Evolutionary conservation across 1,139 yeast species (phyloP).

Genomic region (Hemisphaericaspora subhashii): DNA sequence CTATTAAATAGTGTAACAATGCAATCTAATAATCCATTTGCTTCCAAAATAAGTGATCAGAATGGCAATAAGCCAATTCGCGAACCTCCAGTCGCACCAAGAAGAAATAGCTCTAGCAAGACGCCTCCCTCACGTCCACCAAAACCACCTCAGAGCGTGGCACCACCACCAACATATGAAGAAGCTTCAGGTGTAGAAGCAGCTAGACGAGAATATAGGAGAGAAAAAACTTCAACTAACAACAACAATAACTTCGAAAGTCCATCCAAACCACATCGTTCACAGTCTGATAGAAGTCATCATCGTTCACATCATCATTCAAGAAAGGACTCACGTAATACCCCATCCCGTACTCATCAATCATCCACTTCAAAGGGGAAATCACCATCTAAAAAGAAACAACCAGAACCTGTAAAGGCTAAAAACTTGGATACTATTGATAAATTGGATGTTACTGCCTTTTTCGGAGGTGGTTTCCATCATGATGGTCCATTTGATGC

Average conservation of each 20-base stretch:
- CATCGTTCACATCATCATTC: slow-evolving; percentile 3
- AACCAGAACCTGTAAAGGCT: slow-evolving; percentile 45
- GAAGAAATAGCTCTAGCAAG: slow-evolving; percentile 4
- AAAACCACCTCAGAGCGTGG: slow-evolving; percentile 22
- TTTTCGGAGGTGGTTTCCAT: slow-evolving; percentile 94
- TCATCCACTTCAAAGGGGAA: slow-evolving; percentile 20
- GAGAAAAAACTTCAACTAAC: slow-evolving; percentile 40
- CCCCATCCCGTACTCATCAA: slow-evolving; percentile 10
- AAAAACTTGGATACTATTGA: slow-evolving; percentile 88
- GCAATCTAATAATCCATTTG: slow-evolving; percentile 60
- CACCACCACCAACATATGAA: slow-evolving; percentile 65
- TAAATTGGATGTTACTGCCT: slow-evolving; percentile 90
- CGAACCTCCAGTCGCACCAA: slow-evolving; percentile 31
- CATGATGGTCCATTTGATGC: slow-evolving; percentile 99
- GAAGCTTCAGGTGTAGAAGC: slow-evolving; percentile 60
- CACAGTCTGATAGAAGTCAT: slow-evolving; percentile 9
- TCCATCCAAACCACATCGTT: slow-evolving; percentile 9
- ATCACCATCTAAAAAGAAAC: slow-evolving; percentile 36
- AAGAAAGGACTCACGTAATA: slow-evolving; percentile 4
- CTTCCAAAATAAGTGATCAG: slow-evolving; percentile 43
- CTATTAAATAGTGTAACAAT: slow-evolving; percentile 28
- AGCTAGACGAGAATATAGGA: slow-evolving; percentile 46
- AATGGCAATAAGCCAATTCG: slow-evolving; percentile 36
- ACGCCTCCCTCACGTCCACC: slow-evolving; percentile 35
- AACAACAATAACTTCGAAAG: background rate